Conservation (phyloP, 352 stramenopile species). For the Phytophthora pinifolia region DNA sequence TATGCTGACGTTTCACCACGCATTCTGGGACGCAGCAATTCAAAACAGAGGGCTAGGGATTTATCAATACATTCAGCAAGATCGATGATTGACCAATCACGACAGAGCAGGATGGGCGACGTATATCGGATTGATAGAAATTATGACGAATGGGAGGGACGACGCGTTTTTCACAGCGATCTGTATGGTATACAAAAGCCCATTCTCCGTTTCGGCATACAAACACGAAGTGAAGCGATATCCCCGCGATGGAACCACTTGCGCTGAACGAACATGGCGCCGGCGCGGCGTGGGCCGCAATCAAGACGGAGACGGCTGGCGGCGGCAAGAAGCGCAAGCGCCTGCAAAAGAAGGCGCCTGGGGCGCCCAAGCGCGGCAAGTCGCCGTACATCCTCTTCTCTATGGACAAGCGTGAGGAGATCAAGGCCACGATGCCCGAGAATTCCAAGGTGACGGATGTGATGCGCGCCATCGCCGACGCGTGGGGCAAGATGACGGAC, state of each 20-base stretch:
- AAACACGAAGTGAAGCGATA: constrained; percentile 63
- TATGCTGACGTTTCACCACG: not conserved
- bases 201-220: constrained; percentile 87
- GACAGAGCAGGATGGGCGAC: not conserved
- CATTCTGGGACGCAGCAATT: constrained; percentile 2
- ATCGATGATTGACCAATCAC: constrained; percentile 4
- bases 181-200: constrained; percentile 83
- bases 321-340: constrained; percentile 89
- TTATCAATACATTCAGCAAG: constrained; percentile 10
- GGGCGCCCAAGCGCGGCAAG: constrained; percentile 88
- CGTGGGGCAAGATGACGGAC: constrained; percentile 87
- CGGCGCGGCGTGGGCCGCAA: constrained; percentile 59
- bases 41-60: constrained; percentile 3
- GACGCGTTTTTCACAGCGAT: constrained; percentile 31
- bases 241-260: constrained; percentile 68
- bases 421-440: constrained; percentile 84
- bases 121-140: no score
- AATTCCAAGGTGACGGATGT: constrained; percentile 91
- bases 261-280: constrained; percentile 55
- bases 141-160: constrained; percentile 25
- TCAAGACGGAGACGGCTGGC: constrained; percentile 51
- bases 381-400: constrained; percentile 92
- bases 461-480: constrained; percentile 91
- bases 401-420: constrained; percentile 91
- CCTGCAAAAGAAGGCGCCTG: constrained; percentile 89